phyloP scores from a whole-genome alignment of 345 rosid species.

The Pistacia vera region DNA sequence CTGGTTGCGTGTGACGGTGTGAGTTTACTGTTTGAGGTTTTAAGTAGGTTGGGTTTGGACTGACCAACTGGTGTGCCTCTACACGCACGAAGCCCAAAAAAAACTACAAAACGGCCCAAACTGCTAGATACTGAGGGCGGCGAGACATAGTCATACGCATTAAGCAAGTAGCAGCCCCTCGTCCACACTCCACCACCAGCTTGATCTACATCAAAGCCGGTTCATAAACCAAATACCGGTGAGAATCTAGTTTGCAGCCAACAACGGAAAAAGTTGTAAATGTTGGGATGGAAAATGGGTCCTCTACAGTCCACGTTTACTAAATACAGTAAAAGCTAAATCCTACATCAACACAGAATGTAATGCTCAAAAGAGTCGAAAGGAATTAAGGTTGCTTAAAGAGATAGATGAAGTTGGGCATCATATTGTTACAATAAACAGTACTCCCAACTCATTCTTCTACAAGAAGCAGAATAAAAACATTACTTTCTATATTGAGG shows the following conservation, averaged over 20 bases:
- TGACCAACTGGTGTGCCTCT: no score
- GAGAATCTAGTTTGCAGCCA: not conserved
- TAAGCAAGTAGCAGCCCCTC: not conserved
- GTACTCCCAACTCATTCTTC: slow-evolving; percentile 14
- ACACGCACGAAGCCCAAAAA: no score
- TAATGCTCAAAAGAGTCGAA: not conserved
- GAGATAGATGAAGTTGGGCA: slow-evolving; percentile 7
- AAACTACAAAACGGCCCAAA: no score
- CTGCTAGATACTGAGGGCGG: no score
- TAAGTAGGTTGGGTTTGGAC: no score
- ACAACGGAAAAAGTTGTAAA: not conserved
- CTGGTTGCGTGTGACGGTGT: no score
- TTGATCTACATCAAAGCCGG: not conserved
- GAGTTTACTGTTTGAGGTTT: no score
- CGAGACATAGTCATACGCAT: no score
- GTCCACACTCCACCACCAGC: not conserved
- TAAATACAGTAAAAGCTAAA: not conserved
- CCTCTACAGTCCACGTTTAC: not conserved
- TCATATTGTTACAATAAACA: not conserved
- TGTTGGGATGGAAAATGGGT: not conserved
- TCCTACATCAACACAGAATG: not conserved
- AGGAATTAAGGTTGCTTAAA: not conserved
- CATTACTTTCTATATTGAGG: slow-evolving; percentile 3
- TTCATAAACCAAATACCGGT: not conserved
- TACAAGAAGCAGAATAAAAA: not conserved